Evolutionary conservation across 148 eudicot species (phyloP), one percentile per base, ranked within the genome.

Genomic region (Rhododendron williamsianum): DNA sequence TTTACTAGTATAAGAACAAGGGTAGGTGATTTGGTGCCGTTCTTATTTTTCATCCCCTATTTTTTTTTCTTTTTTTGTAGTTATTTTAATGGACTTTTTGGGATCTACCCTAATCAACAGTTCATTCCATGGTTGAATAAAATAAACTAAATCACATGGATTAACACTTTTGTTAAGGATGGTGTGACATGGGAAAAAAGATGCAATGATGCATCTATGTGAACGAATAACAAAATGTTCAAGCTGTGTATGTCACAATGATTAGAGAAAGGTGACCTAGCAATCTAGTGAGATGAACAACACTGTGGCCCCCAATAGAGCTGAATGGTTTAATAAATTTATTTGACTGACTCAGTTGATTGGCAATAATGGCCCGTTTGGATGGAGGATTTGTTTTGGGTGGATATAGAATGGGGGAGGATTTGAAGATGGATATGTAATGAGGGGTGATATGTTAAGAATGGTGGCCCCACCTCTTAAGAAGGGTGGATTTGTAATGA

Each of bases 1-100:
- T 97, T 97, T 87, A 90, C 95, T 73, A 97, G 99, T 85, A 87
- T 91, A 82, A 92, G 99, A 90, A 97, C 98, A 83, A 91, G 85
- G 93, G 99, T 95, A 84, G 90, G 60, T 65, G 35, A 7, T 78
- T 43, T n/a, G 11, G 1, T n/a, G 7, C 13, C 13, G 2, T 35
- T 21, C 36, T 3, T 18, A 2, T 41, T 3, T 30, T 36, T 23
- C 18, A 18, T 4, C 23, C 27, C 11, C n/a, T 45, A 0, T 9
- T 45, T 45, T 45, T 46, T 46, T 46, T 46, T 9, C 9, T 67
- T 65, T 1, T 80, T n/a, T 45, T 78, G 19, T 23, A 5, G 2
- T 9, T 46, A 23, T 46, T 46, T 25, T 56, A 60, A 16, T 71
- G 76, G 18, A 12, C 25, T 65, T 23, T 65, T 71, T 71, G 36